Base-by-base conservation (phyloP, 768 basidiomycete species). In the Lactarius quietus region DNA sequence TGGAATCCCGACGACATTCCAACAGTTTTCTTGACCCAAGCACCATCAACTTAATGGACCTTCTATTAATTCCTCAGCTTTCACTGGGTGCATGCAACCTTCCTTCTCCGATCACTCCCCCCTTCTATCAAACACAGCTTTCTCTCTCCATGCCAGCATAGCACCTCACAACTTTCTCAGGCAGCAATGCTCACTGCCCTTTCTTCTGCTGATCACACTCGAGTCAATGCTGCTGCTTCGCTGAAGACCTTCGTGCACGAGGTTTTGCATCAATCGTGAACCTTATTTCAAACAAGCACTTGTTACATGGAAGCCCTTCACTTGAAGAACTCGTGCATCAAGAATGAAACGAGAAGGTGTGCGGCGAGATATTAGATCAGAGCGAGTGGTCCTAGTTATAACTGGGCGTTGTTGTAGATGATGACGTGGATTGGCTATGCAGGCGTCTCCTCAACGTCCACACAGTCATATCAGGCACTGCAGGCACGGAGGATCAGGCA, bases 241-340 rank as follows among this genome's bases (percentile, higher is more conserved):
- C 82, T 92, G 68, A 87, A 84, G 68, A 80, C 82, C 6, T 95
- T 95, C 71, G 91, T 96, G 33, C 89, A 92, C 72, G 93, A 96
- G 76, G 90, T 95, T 9, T 82, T 96, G 17, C 84, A 91, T 58
- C 88, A 93, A 41, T 94, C 92, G 14, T 84, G 91, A 54, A 95
- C 93, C 0, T 90, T 90, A 5, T 90, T 96, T 10, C 93, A 95
- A 73, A 90, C 92, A 0, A n/a, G 93, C 94, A 0, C 77, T 93
- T 93, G 93, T 73, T 95, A 95, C 73, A 78, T 95, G 14, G 92
- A 93, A 74, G 91, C 89, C 5, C 82, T 93, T n/a, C 87, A 91
- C 6, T 73, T 78, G 31, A 87, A 84, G 73, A 87, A 53, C 78
- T 92, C 14, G 78, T 84, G 56, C 75, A 69, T 1, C 76, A 80